Base-by-base conservation (phyloP, 768 basidiomycete genomes). In the Suillus cothurnatus region DNA sequence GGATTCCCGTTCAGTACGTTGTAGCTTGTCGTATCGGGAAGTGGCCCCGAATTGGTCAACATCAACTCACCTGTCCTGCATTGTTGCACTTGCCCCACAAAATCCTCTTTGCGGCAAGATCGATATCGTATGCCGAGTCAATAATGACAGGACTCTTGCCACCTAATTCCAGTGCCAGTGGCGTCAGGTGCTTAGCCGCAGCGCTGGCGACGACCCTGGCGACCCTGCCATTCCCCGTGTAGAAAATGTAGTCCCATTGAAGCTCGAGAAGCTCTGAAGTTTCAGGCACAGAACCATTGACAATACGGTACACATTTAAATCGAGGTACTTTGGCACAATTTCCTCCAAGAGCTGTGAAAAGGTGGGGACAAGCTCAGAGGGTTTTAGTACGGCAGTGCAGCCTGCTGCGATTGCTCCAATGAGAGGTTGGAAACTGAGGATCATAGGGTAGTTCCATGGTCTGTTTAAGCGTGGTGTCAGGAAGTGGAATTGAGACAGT, bases 321-420 rank as follows among this genome's bases (percentile, higher is more conserved):
- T 87, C 85, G 34, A 87, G 80, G 67, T 87, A 86, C 68, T 85
- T 82, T 3, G 87, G 84, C 31, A 91, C 55, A 28, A 90, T 79
- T 17, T 81, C 77, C 0, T 85, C 81, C 3, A 93, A 67, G 4
- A 90, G 80, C 4, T 76, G 69, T 0, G 86, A 81, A 64, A 79
- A 80, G 49, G 81, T 74, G 0, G 88, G 84, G 0, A 80, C 73
- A 15, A 52, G 57, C 70, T 93, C 92, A 9, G 90, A 91, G 0
- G 84, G 83, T 71, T 93, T 93, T 70, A 92, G 55, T 11, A 87
- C 81, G 0, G 82, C 84, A n/a, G 86, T 82, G 69, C 88, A 90
- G 0, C 92, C 92, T 1, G 91, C 90, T 0, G 90, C 81, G 58
- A 94, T 89, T 1, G 92, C 92, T 5, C 91, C 91, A 59, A 84